Evolutionary conservation across 2,329 filamentous ascomycete species (phyloP), one percentile per base, ranked within the genome.

Genomic region (Fusarium pseudocircinatum): DNA sequence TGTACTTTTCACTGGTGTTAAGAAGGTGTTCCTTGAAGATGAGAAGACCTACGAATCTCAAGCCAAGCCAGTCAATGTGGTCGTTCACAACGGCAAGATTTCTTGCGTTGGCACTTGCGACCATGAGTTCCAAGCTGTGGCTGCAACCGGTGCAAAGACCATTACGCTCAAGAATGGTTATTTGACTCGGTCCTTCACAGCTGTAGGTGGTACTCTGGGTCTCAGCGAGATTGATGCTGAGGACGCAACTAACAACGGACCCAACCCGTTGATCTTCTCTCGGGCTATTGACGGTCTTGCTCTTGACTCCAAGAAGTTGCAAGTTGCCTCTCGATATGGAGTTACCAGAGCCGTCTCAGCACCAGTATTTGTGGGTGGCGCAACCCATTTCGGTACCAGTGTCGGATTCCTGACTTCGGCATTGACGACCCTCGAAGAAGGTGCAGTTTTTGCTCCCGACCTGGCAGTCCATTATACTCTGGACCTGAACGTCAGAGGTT

Each of bases 151-250:
- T 10, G 77, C 78, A 62, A 80, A 81, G 52, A 77, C 83, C 4
- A 79, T 93, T 32, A 61, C 82, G 12, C 84, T 93, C 11, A 75
- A 84, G 26, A 85, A 93, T 71, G 91, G 91, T 2, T 85, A 92
- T 75, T 76, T 93, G n/a, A 87, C 88, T 11, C 84, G 87, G 11
- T 84, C 89, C 1, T 87, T 92, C 69, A 91, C 89, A 7, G 89
- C 88, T 4, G 88, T 92, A 36, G 90, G 87, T 2, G 88, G 89
- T 8, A 83, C 83, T 3, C 81, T 93, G 1, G 91, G 91, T 2
- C 84, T 93, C 12, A 88, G 88, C 69, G 90, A 89, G 60, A 92
- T 93, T 60, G 86, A 88, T 64, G 84, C 85, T 9, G 91, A 93
- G 70, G 77, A 82, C 13, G 81, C 82, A 50, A 88, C 86, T 1